These are phyloP conservation scores for Cutaneotrichosporon cyanovorans DNA, from an alignment of 1,284 basidiomycete species.

Conservation along the genomic window DNA sequence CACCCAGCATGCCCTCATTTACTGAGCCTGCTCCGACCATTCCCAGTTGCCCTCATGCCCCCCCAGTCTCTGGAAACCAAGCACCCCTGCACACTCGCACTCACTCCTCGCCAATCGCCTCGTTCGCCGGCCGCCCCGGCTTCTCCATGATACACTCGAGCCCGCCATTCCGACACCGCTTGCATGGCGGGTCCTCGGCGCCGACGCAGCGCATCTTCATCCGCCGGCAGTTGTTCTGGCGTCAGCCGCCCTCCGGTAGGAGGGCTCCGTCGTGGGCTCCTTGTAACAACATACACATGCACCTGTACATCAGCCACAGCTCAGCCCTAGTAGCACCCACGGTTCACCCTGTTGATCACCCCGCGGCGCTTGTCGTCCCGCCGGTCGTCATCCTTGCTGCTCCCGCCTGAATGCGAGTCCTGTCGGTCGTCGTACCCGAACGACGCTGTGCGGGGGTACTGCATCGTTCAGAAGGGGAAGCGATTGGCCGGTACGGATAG, in stretches of 20 bases:
- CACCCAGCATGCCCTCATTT: too few species aligned
- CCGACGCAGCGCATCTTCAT: constrained; percentile 57
- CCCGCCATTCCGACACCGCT: constrained; percentile 74
- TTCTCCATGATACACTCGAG: constrained; percentile 87
- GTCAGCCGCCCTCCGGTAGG: constrained; percentile 1
- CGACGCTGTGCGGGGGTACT: not conserved
- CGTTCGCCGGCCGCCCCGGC: constrained; percentile 59
- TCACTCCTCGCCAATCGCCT: constrained; percentile 62
- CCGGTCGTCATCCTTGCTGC: constrained; percentile 15
- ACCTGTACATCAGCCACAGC: constrained; percentile 16
- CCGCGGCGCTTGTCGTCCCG: constrained; percentile 30
- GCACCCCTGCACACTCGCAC: too few species aligned
- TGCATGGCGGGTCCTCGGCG: constrained; percentile 87
- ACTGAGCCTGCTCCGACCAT: too few species aligned
- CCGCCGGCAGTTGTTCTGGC: constrained; percentile 42
- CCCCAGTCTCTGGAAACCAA: not conserved
- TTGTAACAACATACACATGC: constrained; percentile 31
- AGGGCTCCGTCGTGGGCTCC: not conserved
- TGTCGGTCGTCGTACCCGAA: not conserved
- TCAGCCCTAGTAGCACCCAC: constrained; percentile 24
- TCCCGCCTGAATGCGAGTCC: not conserved
- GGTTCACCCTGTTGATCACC: constrained; percentile 42
- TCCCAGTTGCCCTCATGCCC: too few species aligned
- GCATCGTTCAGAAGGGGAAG: too few species aligned
- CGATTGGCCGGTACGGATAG: too few species aligned